Percentiles rank a stretch among this genome's conserved stretches.
phyloP scores from a whole-genome alignment of 108 stramenopile species.

The Conticribra weissflogii region DNA sequence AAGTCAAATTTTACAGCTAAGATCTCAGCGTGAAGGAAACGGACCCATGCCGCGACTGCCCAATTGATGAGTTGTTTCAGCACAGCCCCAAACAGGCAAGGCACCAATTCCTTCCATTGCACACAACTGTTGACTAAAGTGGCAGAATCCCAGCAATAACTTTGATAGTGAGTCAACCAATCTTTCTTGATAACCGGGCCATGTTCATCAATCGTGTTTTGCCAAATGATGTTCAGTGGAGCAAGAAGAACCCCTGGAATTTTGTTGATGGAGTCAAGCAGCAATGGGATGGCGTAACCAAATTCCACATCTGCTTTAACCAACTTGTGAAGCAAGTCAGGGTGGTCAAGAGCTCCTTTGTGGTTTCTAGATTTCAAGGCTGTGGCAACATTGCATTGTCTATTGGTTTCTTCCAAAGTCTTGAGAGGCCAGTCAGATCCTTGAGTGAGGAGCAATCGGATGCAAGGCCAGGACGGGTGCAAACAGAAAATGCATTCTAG shows the following conservation, averaged over 20 bases:
- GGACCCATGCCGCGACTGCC: neutral
- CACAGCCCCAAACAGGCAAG: constrained; percentile 10
- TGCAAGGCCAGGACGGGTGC: constrained; percentile 18
- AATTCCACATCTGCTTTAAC: constrained; percentile 6
- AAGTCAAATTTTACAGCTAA: neutral
- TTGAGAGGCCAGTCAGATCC: constrained; percentile 21
- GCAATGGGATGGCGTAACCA: constrained; percentile 3
- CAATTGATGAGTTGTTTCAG: neutral
- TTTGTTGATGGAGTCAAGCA: neutral
- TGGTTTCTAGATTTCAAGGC: constrained; percentile 20
- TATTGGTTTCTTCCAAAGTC: neutral
- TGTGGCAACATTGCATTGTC: constrained; percentile 11
- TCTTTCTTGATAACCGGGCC: constrained; percentile 6
- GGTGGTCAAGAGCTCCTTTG: constrained; percentile 9
- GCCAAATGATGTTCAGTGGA: constrained; percentile 13
- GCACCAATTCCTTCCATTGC: neutral
- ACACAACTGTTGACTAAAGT: constrained; percentile 12
- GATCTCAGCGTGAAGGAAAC: neutral
- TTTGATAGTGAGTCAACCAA: constrained; percentile 27
- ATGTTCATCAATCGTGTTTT: constrained; percentile 14
- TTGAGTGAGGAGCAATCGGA: neutral
- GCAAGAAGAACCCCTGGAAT: constrained; percentile 15
- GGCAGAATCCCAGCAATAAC: constrained; percentile 10
- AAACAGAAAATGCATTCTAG: constrained; percentile 13
- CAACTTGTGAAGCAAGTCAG: neutral